These are phyloP conservation scores for Penicillium egyptiacum DNA, from an alignment of 495 filamentous ascomycete species.

Conservation along the genomic window DNA sequence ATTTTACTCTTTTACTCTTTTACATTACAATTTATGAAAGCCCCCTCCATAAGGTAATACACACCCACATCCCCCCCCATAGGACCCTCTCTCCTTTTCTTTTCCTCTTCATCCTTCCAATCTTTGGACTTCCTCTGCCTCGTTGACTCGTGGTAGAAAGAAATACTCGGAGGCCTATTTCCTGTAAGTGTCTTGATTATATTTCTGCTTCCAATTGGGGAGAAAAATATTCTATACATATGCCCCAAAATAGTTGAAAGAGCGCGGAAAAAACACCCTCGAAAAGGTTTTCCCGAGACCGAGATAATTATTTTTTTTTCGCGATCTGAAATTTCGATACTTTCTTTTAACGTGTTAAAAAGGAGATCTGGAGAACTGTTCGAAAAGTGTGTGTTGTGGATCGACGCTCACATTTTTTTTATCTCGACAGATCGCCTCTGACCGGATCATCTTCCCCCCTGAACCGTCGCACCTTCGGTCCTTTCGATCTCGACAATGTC, in stretches of 20 bases:
- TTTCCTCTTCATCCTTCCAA: constrained; percentile 19
- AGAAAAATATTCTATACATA: not conserved
- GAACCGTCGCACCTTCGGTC: constrained; percentile 24
- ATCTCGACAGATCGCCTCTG: constrained; percentile 30
- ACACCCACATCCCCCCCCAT: constrained; percentile 19
- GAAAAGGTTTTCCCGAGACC: not conserved
- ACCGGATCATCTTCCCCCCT: constrained; percentile 35
- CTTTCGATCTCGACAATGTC: constrained; percentile 60
- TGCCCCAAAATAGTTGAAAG: not conserved
- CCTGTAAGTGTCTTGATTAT: constrained; percentile 25
- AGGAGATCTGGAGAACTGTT: constrained; percentile 1
- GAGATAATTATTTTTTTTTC: not conserved
- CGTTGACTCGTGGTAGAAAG: constrained; percentile 44
- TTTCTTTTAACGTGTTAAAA: not conserved
- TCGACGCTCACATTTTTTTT: constrained; percentile 20
- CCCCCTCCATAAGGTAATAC: constrained; percentile 18
- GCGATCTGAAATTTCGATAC: not conserved
- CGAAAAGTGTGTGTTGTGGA: constrained; percentile 12
- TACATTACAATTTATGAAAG: constrained; percentile 2
- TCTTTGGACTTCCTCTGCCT: constrained; percentile 30
- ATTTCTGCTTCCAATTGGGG: not conserved
- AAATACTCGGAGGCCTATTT: constrained; percentile 23
- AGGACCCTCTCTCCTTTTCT: constrained; percentile 27
- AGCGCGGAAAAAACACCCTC: not conserved
- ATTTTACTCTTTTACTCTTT: no score